These are phyloP conservation scores for Trypanosoma cruzi DNA, from an alignment of 208 protist genomes.

Conservation along the genomic window DNA sequence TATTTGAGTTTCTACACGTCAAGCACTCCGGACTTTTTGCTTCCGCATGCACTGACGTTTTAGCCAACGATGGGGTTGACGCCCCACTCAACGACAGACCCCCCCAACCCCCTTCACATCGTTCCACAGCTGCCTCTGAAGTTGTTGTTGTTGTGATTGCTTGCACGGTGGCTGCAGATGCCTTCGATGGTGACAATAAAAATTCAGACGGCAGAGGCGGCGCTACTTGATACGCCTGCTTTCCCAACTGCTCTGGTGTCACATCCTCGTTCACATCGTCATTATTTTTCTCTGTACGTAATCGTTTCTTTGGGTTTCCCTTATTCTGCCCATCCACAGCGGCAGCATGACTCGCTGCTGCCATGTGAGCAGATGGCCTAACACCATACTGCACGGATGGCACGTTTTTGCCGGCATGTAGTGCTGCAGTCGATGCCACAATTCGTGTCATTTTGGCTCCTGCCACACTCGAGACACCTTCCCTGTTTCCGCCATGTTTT, in stretches of 20 bases:
- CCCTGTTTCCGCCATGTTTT: neutral
- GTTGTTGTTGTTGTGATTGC: neutral
- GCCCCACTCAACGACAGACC: neutral
- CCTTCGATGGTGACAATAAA: neutral
- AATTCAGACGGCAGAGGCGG: neutral
- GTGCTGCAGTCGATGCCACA: neutral
- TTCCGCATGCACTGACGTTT: neutral
- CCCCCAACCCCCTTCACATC: neutral
- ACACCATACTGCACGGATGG: neutral
- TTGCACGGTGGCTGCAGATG: neutral
- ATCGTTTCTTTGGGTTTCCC: conserved; percentile 5
- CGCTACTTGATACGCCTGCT: neutral
- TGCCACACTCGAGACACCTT: neutral
- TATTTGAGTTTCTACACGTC: neutral
- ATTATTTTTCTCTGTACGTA: conserved; percentile 2
- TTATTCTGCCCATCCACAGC: neutral
- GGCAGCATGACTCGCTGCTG: neutral
- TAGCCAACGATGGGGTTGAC: neutral
- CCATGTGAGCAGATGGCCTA: neutral
- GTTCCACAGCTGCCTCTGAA: neutral
- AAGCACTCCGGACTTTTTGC: conserved; percentile 9
- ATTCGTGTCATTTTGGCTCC: neutral
- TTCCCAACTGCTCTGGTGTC: conserved; percentile 13
- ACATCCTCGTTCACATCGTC: conserved; percentile 9
- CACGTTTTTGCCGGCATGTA: neutral